Evolutionary conservation across 306 rosid species (phyloP), one percentile per base, ranked within the genome.

Genomic region (Medicago arabica): DNA sequence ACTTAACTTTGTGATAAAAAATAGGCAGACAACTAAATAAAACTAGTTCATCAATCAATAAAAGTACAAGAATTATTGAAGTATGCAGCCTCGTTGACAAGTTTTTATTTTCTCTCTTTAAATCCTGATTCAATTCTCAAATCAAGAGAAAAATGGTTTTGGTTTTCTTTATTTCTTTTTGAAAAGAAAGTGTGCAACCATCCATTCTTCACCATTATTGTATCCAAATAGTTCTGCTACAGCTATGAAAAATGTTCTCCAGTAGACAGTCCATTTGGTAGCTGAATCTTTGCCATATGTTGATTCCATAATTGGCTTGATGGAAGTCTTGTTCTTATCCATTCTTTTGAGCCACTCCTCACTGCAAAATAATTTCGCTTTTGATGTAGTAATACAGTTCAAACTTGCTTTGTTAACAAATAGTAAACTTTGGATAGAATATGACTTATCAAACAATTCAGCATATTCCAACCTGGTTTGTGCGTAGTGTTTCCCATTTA

Each of bases 291-390:
- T 92, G 54, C 97, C 96, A 18, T 94, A 95, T 36, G 92, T 95
- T 49, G 96, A 83, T 73, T 88, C 91, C 96, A 95, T 95, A 10
- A 90, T 87, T 51, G 97, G 93, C 85, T 85, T 89, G 78, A 92
- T 84, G 49, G 82, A 44, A 53, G 63, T 46, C 76, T 38, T 31
- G 41, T 74, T 87, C 73, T 80, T 9, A 82, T 95, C 96, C 96
- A 95, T 89, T 84, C 97, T 92, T 75, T 90, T 95, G 10, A 89
- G 96, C 97, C 98, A 95, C 80, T 95, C 98, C 81, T 95, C 98
- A 81, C 97, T 95, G 93, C 84, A 82, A 78, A 7, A 73, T 12
- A 28, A 34, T 67, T 75, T 81, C 9, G 16, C 74, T 62, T 71
- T 12, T 15, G 34, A 54, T 65, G 58, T 58, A 75, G 64, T 16